phyloP scores from a whole-genome alignment of 2,329 filamentous ascomycete species.

The Scopulariopsis brevicaulis region DNA sequence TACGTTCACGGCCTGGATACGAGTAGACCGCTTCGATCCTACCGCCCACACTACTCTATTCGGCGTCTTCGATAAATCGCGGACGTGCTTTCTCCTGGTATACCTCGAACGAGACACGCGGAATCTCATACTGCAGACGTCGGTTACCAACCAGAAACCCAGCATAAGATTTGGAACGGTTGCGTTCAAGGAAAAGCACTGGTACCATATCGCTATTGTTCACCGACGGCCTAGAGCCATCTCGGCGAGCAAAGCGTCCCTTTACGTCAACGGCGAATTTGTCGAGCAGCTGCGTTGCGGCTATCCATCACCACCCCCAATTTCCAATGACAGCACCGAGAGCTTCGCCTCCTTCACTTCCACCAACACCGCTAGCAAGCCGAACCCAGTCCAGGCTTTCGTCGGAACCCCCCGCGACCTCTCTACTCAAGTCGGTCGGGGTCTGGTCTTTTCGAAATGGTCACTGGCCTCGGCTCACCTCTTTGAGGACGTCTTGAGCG shows the following conservation, averaged over 20 bases:
- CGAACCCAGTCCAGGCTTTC: constrained; percentile 76
- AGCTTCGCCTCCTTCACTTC: constrained; percentile 61
- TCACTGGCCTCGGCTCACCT: constrained; percentile 84
- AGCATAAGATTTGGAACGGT: constrained; percentile 89
- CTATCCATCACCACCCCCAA: constrained; percentile 68
- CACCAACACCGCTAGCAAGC: constrained; percentile 29
- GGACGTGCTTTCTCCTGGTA: constrained; percentile 86
- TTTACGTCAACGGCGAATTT: constrained; percentile 91
- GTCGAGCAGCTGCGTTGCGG: constrained; percentile 82
- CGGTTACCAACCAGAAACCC: constrained; percentile 71
- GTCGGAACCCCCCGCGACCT: constrained; percentile 86
- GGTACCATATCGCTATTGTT: constrained; percentile 90
- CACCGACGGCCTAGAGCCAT: constrained; percentile 71
- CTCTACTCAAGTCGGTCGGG: constrained; percentile 61
- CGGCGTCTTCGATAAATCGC: constrained; percentile 82
- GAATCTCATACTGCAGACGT: constrained; percentile 94
- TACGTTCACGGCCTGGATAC: constrained; percentile 81
- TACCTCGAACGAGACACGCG: constrained; percentile 90
- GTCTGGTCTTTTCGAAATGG: constrained; percentile 68
- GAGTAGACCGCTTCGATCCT: constrained; percentile 76
- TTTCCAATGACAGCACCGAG: constrained; percentile 49
- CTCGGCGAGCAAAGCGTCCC: constrained; percentile 66
- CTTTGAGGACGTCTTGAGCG: constrained; percentile 77
- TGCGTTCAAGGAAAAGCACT: constrained; percentile 61
- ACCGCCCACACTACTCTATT: constrained; percentile 89